Conservation (phyloP, 2,329 filamentous ascomycete species). For the Ceratocystis alfenasii region DNA sequence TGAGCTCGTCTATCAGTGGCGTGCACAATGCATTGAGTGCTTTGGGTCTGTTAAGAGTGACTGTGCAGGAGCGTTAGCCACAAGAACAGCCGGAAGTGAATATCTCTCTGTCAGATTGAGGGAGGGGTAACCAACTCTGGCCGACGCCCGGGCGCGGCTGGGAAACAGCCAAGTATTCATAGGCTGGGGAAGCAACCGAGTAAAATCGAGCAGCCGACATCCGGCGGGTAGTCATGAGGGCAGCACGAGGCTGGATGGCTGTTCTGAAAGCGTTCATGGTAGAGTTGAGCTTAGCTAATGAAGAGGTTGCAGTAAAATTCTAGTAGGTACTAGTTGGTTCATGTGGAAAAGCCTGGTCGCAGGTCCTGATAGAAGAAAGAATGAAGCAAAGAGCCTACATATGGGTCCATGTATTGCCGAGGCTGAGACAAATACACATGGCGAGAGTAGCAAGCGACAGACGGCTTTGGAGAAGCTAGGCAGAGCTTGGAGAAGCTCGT, state of each 20-base stretch:
- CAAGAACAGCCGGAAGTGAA: not conserved
- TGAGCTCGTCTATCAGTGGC: conserved; percentile 81
- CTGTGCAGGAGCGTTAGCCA: conserved; percentile 35
- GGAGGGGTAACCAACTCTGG: conserved; percentile 51
- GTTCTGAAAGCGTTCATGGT: conserved; percentile 10
- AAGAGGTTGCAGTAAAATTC: not conserved
- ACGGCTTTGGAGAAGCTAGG: not conserved
- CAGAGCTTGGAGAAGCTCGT: not conserved
- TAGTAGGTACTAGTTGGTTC: too few species aligned
- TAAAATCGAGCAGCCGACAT: not conserved
- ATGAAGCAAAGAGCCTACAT: not conserved
- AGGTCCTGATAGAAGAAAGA: not conserved
- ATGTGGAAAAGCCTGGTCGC: too few species aligned
- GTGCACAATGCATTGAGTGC: conserved; percentile 89
- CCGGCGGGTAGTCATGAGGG: not conserved
- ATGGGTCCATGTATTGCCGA: not conserved
- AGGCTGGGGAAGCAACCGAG: conserved; percentile 35
- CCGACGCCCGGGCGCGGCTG: conserved; percentile 80
- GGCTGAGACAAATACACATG: not conserved
- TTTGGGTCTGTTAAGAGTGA: conserved; percentile 87
- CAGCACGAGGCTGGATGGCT: not conserved
- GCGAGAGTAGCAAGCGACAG: not conserved
- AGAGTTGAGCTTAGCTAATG: not conserved
- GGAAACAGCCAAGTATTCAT: conserved; percentile 74
- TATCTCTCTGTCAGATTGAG: not conserved